A percentile compares a stretch with the other conserved stretches of the same genome.
Conservation (phyloP, 176 grass and related monocot genomes). For the Ampelocalamus luodianensis region DNA sequence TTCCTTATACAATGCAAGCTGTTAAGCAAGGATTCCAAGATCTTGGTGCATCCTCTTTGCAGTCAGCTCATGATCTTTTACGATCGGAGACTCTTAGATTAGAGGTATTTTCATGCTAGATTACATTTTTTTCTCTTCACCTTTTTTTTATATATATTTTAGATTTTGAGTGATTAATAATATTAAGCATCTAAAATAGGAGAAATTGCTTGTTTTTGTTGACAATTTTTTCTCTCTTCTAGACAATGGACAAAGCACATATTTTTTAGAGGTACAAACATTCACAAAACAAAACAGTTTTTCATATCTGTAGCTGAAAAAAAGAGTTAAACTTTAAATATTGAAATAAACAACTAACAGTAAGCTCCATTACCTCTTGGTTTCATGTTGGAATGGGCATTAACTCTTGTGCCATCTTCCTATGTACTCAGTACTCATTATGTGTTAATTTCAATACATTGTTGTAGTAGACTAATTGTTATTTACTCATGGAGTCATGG, state of each 20-base stretch:
- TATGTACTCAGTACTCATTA: neutral
- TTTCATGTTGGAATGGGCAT: neutral
- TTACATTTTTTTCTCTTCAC: neutral
- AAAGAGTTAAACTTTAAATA: neutral
- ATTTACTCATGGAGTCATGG: neutral
- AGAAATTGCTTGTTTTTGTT: constrained; percentile 5
- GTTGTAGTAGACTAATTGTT: neutral
- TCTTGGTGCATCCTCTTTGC: constrained; percentile 83
- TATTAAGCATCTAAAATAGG: neutral
- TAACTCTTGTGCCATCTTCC: neutral
- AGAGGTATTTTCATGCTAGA: constrained; percentile 61
- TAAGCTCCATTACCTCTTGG: neutral
- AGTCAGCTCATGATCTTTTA: constrained; percentile 81
- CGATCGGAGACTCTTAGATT: constrained; percentile 67
- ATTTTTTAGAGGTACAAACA: neutral
- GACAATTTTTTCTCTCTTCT: neutral
- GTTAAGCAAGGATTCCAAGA: constrained; percentile 98
- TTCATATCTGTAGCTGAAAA: neutral
- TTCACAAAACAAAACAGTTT: neutral
- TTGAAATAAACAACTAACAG: neutral
- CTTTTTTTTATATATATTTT: neutral
- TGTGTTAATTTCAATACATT: constrained; percentile 4
- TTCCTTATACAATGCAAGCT: constrained; percentile 97
- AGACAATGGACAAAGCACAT: neutral
- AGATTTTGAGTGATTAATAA: neutral